These are phyloP conservation scores for Macrophomina phaseolina DNA, from an alignment of 2,329 filamentous ascomycete species.

Conservation along the genomic window DNA sequence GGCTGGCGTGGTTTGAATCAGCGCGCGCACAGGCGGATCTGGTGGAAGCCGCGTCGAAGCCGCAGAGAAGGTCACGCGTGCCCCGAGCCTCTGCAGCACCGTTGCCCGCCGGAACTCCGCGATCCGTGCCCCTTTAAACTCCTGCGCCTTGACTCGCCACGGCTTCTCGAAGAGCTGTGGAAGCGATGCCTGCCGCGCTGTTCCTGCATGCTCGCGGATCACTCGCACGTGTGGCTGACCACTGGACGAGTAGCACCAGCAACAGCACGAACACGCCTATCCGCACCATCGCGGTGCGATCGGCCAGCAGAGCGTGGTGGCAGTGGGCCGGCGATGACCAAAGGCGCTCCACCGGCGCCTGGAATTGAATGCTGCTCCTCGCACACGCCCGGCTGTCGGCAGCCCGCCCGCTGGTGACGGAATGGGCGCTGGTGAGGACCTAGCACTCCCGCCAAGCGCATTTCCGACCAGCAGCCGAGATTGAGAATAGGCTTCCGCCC, in stretches of 20 bases:
- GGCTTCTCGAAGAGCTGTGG: conserved; percentile 14
- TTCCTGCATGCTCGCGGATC: conserved; percentile 26
- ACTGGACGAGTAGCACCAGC: not conserved
- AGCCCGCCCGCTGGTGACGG: conserved; percentile 16
- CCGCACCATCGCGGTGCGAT: not conserved
- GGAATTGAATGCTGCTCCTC: conserved; percentile 16
- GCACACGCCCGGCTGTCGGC: conserved; percentile 20
- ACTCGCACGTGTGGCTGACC: conserved; percentile 9
- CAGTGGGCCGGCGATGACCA: conserved; percentile 22
- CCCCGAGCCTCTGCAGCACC: conserved; percentile 29
- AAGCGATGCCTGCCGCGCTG: conserved; percentile 19
- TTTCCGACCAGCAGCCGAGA: conserved; percentile 26
- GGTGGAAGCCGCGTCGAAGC: conserved; percentile 36
- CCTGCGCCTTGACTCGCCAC: conserved; percentile 17
- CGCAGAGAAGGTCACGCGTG: conserved; percentile 31
- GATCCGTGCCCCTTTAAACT: conserved; percentile 25
- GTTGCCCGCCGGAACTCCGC: conserved; percentile 18
- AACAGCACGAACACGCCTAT: not conserved
- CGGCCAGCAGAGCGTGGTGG: conserved; percentile 13
- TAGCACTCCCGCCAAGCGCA: conserved; percentile 20
- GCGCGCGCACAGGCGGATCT: conserved; percentile 45
- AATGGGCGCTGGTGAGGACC: conserved; percentile 18
- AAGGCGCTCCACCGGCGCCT: conserved; percentile 16
- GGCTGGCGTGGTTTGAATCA: conserved; percentile 29
- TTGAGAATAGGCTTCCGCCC: conserved; percentile 14